These are phyloP conservation scores for Penicillium sp. DNA, from an alignment of 2,329 filamentous ascomycete genomes.

Conservation along the genomic window DNA sequence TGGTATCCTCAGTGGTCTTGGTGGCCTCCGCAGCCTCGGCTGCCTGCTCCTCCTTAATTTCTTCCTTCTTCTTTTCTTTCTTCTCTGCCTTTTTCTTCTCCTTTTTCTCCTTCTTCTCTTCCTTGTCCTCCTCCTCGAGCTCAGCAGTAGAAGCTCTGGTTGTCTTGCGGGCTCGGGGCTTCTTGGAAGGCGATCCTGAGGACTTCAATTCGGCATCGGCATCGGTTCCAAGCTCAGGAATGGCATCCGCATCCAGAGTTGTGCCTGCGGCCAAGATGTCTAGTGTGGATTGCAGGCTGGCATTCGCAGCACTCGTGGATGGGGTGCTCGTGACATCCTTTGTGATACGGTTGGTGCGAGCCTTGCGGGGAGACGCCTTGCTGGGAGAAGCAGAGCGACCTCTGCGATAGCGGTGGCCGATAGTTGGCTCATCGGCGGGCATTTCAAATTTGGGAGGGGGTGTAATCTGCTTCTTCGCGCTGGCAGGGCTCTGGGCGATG, in stretches of 20 bases:
- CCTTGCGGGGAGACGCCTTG: conserved; percentile 58
- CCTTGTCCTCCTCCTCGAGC: conserved; percentile 25
- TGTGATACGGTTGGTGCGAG: conserved; percentile 51
- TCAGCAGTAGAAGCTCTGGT: conserved; percentile 24
- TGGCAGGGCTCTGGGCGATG: conserved; percentile 67
- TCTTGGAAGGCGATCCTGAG: conserved; percentile 23
- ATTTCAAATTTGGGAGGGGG: conserved; percentile 79
- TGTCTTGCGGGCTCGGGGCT: conserved; percentile 18
- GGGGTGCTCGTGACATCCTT: conserved; percentile 52
- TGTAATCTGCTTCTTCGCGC: conserved; percentile 73
- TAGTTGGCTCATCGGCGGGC: conserved; percentile 46
- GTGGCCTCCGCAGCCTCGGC: conserved; percentile 67
- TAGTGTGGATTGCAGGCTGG: conserved; percentile 50
- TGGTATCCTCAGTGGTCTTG: conserved; percentile 56
- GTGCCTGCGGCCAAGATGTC: conserved; percentile 48
- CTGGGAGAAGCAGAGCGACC: conserved; percentile 62
- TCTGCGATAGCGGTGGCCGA: conserved; percentile 51
- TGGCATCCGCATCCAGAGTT: conserved; percentile 29
- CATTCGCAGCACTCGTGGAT: conserved; percentile 51
- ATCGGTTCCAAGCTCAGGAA: conserved; percentile 21
- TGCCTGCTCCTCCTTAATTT: conserved; percentile 57
- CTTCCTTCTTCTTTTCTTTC: conserved; percentile 26
- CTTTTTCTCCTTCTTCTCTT: conserved; percentile 57
- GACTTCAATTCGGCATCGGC: conserved; percentile 25
- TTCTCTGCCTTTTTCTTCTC: conserved; percentile 44